Evolutionary conservation across 1,284 basidiomycete genomes (phyloP).

Genomic region (Kalmanozyma brasiliensis): DNA sequence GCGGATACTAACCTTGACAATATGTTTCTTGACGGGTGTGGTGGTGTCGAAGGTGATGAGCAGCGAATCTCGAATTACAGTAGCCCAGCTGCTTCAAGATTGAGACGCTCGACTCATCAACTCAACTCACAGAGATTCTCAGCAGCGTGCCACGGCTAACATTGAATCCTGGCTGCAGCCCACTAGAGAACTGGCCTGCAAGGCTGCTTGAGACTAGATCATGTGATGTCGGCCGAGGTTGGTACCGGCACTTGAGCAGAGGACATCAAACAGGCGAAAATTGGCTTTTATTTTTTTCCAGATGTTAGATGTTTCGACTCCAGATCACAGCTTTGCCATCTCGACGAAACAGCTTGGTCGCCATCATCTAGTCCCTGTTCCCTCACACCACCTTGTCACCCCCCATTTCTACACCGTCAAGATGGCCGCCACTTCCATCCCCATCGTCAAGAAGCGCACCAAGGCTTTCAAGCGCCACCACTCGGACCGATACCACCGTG

Average conservation of each 20-base stretch:
- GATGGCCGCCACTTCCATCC: slow-evolving; percentile 65
- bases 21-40: slow-evolving; percentile 54
- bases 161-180: not conserved
- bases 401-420: slow-evolving; percentile 38
- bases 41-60: slow-evolving; percentile 52
- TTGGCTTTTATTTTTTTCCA: too few relatives aligned
- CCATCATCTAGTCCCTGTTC: not conserved
- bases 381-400: slow-evolving; percentile 4
- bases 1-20: slow-evolving; percentile 45
- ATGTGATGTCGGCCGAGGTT: slow-evolving; percentile 17
- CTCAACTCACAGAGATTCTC: not conserved
- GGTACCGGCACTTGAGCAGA: not conserved
- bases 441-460: slow-evolving; percentile 68
- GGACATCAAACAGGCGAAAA: not conserved
- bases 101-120: not conserved
- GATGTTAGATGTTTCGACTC: not conserved
- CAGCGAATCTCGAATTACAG: slow-evolving; percentile 30
- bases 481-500: slow-evolving; percentile 67
- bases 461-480: slow-evolving; percentile 67
- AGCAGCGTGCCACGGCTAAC: slow-evolving; percentile 3
- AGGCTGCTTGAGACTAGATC: not conserved
- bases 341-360: slow-evolving; percentile 2
- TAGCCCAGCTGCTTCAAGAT: slow-evolving; percentile 10
- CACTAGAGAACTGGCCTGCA: too few relatives aligned
- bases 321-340: not conserved